Conservation (phyloP, 768 basidiomycete genomes). For the Dioszegia aurantiaca region DNA sequence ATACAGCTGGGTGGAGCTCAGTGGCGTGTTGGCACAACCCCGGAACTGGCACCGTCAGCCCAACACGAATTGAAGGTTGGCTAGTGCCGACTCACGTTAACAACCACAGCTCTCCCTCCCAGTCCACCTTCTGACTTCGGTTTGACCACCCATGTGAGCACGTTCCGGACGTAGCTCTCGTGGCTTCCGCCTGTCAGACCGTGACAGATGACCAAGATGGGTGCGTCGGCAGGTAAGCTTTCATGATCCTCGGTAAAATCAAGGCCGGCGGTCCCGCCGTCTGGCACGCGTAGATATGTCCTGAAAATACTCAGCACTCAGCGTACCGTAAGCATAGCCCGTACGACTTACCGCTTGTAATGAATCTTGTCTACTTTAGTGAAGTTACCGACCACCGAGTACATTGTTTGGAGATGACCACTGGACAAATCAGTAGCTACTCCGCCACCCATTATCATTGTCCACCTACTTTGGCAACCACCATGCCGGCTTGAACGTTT, state of each 20-base stretch:
- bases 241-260: constrained; percentile 44
- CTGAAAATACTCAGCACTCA: constrained; percentile 29
- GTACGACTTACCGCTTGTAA: constrained; percentile 50
- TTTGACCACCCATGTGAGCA: constrained; percentile 70
- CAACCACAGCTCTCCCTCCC: constrained; percentile 64
- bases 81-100: constrained; percentile 43
- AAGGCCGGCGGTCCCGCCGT: constrained; percentile 54
- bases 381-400: constrained; percentile 53
- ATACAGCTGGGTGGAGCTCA: constrained; percentile 76
- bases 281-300: constrained; percentile 53
- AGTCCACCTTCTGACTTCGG: constrained; percentile 75
- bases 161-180: constrained; percentile 82
- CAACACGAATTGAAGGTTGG: neutral
- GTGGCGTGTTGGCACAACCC: constrained; percentile 65
- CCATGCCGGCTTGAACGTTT: constrained; percentile 49
- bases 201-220: constrained; percentile 48
- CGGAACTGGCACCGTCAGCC: constrained; percentile 19
- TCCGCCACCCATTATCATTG: neutral
- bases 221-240: constrained; percentile 28
- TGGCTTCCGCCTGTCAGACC: constrained; percentile 56
- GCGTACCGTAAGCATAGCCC: neutral
- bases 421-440: constrained; percentile 20
- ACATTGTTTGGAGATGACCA: constrained; percentile 55
- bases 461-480: constrained; percentile 50
- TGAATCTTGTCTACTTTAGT: constrained; percentile 52